Evolutionary conservation across 2,329 filamentous ascomycete genomes (phyloP).

Genomic region (Penicillium expansum): DNA sequence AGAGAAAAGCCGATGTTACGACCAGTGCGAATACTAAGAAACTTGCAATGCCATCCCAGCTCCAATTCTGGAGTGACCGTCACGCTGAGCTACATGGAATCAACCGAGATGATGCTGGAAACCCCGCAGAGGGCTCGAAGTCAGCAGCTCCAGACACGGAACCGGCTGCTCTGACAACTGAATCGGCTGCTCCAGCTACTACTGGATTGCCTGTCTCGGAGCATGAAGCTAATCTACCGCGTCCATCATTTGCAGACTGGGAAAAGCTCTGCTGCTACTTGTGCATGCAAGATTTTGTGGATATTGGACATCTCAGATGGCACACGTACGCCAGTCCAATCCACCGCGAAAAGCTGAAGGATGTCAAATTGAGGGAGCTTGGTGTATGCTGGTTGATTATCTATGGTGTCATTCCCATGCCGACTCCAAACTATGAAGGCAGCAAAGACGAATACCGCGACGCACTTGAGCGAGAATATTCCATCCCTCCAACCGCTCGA

Average conservation of each 20-base stretch:
- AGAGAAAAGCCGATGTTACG: slow-evolving; percentile 46
- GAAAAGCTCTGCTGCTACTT: slow-evolving; percentile 59
- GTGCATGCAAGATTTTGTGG: slow-evolving; percentile 60
- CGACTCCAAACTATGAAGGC: background rate
- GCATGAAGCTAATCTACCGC: slow-evolving; percentile 35
- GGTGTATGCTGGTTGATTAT: background rate
- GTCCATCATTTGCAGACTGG: slow-evolving; percentile 60
- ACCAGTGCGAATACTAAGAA: slow-evolving; percentile 40
- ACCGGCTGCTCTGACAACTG: background rate
- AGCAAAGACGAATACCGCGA: background rate
- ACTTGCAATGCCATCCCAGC: slow-evolving; percentile 59
- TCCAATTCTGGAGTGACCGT: slow-evolving; percentile 70
- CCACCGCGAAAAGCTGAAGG: background rate
- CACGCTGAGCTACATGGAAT: slow-evolving; percentile 65
- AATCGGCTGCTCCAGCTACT: background rate
- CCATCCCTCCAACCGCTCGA: background rate
- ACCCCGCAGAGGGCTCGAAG: slow-evolving; percentile 17
- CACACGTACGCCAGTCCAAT: slow-evolving; percentile 36
- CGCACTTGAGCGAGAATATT: background rate
- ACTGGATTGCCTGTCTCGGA: background rate
- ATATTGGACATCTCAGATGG: slow-evolving; percentile 53
- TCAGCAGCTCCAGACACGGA: slow-evolving; percentile 23
- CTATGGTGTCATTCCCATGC: background rate
- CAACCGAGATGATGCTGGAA: slow-evolving; percentile 32
- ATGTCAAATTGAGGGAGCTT: background rate